Evolutionary conservation across 148 eudicot species (phyloP).

Genomic region (Selenicereus undatus): DNA sequence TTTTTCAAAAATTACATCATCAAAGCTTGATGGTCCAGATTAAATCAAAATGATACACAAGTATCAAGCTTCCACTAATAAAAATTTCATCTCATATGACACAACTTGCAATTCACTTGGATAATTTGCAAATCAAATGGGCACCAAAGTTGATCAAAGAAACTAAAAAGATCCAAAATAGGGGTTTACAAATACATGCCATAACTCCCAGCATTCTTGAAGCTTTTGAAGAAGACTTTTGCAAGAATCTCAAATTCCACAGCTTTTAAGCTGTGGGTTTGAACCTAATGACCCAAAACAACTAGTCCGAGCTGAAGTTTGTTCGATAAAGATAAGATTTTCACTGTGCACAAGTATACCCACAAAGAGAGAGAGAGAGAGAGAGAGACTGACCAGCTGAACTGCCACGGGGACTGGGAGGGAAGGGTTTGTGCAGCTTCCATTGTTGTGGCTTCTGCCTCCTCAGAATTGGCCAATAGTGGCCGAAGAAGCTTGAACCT

Average conservation of each 20-base stretch:
- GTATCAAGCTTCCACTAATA: background rate
- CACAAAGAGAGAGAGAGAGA: slow-evolving; percentile 13
- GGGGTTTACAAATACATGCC: background rate
- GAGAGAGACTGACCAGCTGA: slow-evolving; percentile 42
- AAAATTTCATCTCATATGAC: background rate
- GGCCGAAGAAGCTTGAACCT: background rate
- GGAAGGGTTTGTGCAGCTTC: slow-evolving; percentile 23
- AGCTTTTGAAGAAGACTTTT: background rate
- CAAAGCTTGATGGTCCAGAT: background rate
- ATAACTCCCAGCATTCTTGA: background rate
- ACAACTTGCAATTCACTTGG: background rate
- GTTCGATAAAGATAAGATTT: background rate
- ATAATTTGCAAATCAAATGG: background rate
- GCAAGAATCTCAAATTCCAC: background rate
- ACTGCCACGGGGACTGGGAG: slow-evolving; percentile 43
- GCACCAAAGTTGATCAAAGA: too few species aligned
- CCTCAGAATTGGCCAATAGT: background rate
- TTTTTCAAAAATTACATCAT: background rate
- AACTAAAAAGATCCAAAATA: background rate
- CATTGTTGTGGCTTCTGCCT: background rate
- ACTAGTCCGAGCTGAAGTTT: background rate
- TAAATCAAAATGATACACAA: background rate
- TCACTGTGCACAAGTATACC: background rate
- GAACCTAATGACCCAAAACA: background rate
- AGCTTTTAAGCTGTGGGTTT: too few species aligned